phyloP scores from a whole-genome alignment of 23 red algal genomes.

The Agarophyton chilense region DNA sequence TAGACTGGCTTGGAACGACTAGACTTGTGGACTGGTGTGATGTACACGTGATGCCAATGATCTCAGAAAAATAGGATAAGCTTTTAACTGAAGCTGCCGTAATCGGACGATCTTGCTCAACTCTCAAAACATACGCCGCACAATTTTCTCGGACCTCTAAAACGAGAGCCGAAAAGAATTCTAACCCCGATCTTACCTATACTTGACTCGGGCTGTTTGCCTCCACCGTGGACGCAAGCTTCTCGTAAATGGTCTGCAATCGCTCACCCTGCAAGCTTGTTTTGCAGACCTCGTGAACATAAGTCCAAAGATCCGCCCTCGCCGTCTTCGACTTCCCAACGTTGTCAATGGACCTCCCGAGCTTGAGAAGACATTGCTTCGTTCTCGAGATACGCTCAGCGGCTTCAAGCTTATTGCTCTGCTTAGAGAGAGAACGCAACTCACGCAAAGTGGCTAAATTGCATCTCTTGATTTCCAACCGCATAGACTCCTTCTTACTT shows the following conservation, averaged over 20 bases:
- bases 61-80: conserved; percentile 22
- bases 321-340: conserved; percentile 9
- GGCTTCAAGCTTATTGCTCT: conserved; percentile 57
- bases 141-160: neutral
- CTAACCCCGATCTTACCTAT: neutral
- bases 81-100: neutral
- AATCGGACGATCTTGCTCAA: neutral
- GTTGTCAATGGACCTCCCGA: conserved; percentile 53
- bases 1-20: neutral
- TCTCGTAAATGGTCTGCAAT: conserved; percentile 66
- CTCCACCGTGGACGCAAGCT: conserved; percentile 36
- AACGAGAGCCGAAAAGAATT: neutral
- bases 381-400: conserved; percentile 61
- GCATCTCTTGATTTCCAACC: conserved; percentile 43
- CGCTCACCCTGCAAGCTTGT: conserved; percentile 65
- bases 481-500: conserved; percentile 18
- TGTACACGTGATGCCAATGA: no score
- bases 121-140: neutral
- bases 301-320: conserved; percentile 55
- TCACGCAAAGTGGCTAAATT: conserved; percentile 63
- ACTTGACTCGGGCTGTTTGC: conserved; percentile 2
- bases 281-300: conserved; percentile 63
- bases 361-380: conserved; percentile 72
- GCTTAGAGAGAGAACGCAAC: conserved; percentile 52
- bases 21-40: neutral